Base-by-base conservation (phyloP, 805 yeast genomes). In the Teunomyces lycoperdinae region DNA sequence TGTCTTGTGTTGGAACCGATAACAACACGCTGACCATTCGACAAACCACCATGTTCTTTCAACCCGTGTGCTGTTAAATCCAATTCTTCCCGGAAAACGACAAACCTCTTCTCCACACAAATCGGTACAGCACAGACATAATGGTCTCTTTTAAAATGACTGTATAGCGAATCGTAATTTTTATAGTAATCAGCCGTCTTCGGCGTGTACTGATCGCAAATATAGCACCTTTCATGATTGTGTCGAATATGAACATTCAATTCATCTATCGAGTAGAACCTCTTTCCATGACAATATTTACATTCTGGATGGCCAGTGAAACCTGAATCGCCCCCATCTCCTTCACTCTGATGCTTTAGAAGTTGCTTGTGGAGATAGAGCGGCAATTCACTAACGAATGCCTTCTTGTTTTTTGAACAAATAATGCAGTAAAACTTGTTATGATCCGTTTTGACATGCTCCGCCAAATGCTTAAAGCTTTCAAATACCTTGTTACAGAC, bases 281-380 rank as follows among this genome's bases (percentile, higher is more conserved):
- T 68, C 54, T 73, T 77, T 2, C 82, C 81, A 3, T 76, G 67
- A 65, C 99, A 94, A 63, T 88, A 87, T 53, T 79, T 79, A 73
- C 99, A 94, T 52, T 75, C 70, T 0, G 98, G 97, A 63, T 91
- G 98, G 0, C 98, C 98, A 9, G 66, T 73, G 64, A 91, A 91
- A 0, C 96, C 96, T 6, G 71, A 70, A 35, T 73, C 76, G 24
- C 47, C 48, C 26, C 45, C 46, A 58, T 91, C 96, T 43, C 97
- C 97, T 33, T 70, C 74, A 3, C 74, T 65, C 60, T 85, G 84
- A 66, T 94, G 99, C 39, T 67, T 74, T 50, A 80, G 81, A 39
- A 92, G 72, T 55, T 81, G 84, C 46, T 79, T 79, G 33, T 74
- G 74, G 0, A 83, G 76, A 61, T 80, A 88, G 11, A 86, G 63